Base-by-base conservation (phyloP, 192 early-diverging fungal genomes). In the Mortierella alpina region DNA sequence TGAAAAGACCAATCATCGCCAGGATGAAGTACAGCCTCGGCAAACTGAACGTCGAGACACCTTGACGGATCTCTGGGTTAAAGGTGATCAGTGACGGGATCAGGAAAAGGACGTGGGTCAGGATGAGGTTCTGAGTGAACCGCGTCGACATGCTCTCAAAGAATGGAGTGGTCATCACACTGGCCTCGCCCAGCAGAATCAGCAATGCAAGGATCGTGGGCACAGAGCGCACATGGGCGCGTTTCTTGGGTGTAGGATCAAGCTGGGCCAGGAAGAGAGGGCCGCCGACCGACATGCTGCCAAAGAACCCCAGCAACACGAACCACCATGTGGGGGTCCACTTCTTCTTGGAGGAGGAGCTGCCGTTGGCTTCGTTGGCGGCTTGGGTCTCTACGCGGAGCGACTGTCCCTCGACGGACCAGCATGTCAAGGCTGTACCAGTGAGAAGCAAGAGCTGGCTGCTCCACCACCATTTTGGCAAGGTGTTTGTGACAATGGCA, bases 321-420 rank as follows among this genome's bases (percentile, higher is more conserved):
- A 80, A 80, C 77, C 77, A 80, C 77, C 77, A 72, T 9, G 77
- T 80, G 7, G 77, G 77, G 13, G 77, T 80, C 77, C 77, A 80
- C 40, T 23, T 65, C 17, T 17, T 49, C 44, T 62, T 40, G 17
- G 6, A n/a, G 1, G 68, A 42, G 22, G 45, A 15, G 39, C 23
- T 59, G 15, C 49, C 51, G 47, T 52, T 75, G 9, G 6, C 1
- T n/a, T 63, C 62, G 23, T 72, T 61, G n/a, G 55, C 39, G 4
- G 40, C 44, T 42, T 44, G 17, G 11, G 31, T 55, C 17, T 48
- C 66, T 10, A 54, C 17, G 8, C 77, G 69, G 4, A 70, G 57
- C 10, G 77, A 51, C 49, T 80, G 77, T 2, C 77, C 77, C 12
- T 80, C 77, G 39, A 80, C 77, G 11, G 77, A 80, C 77, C 77